Percentiles rank a stretch among this genome's conserved stretches.
These are phyloP conservation scores for Colletotrichum ledebouriae DNA, from an alignment of 2,329 filamentous ascomycete species.

Conservation along the genomic window DNA sequence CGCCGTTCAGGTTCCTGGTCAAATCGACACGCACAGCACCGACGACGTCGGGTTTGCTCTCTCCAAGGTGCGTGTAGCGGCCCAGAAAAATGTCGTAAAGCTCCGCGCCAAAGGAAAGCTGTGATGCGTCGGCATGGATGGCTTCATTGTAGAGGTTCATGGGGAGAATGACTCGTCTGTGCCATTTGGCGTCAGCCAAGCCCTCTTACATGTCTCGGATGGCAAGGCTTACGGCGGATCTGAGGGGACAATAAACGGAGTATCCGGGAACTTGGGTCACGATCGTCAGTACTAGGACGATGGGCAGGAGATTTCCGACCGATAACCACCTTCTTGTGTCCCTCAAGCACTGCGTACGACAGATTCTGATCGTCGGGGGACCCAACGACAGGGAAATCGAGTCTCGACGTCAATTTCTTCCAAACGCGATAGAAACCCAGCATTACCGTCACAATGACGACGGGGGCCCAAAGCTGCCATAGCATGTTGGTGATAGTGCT, in stretches of 20 bases:
- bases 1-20: slow-evolving; percentile 8
- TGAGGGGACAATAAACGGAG: slow-evolving; percentile 29
- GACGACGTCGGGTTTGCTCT: slow-evolving; percentile 2
- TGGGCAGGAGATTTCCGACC: neutral
- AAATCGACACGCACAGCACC: slow-evolving; percentile 37
- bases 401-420: slow-evolving; percentile 15
- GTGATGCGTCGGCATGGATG: slow-evolving; percentile 29
- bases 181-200: neutral
- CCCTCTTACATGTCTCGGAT: neutral
- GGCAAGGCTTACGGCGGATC: slow-evolving; percentile 13
- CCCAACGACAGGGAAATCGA: slow-evolving; percentile 26
- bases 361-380: slow-evolving; percentile 18
- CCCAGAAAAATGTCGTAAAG: slow-evolving; percentile 43
- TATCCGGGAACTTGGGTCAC: slow-evolving; percentile 19
- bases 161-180: slow-evolving; percentile 31
- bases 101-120: slow-evolving; percentile 32
- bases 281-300: neutral
- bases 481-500: slow-evolving; percentile 18
- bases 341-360: slow-evolving; percentile 16
- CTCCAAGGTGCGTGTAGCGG: slow-evolving; percentile 40
- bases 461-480: slow-evolving; percentile 25
- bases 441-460: neutral
- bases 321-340: slow-evolving; percentile 19
- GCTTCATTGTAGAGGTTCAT: slow-evolving; percentile 37
- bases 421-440: slow-evolving; percentile 11